Percentiles rank a stretch among this genome's conserved stretches.
phyloP scores from a whole-genome alignment of 1,284 basidiomycete species.

The Xerocomus nothofagi region DNA sequence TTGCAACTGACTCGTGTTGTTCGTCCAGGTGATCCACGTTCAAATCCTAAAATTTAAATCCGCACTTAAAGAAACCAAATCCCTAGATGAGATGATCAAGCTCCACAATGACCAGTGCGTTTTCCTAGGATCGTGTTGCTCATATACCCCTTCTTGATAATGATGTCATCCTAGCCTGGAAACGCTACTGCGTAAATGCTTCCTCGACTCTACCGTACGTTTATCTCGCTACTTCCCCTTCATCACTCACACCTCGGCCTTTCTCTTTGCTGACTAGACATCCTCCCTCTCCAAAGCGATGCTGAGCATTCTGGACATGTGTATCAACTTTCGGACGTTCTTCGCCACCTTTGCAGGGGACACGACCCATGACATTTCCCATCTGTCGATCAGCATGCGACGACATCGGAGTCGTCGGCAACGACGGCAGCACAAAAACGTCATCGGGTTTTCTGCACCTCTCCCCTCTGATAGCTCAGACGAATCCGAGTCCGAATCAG shows the following conservation, averaged over 20 bases:
- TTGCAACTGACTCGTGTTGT: neutral
- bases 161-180: constrained; percentile 47
- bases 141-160: neutral
- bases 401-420: constrained; percentile 62
- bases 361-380: constrained; percentile 59
- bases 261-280: constrained; percentile 44
- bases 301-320: constrained; percentile 71
- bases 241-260: neutral
- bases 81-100: constrained; percentile 75
- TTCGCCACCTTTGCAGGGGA: constrained; percentile 63
- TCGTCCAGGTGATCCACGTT: constrained; percentile 63
- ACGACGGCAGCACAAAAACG: constrained; percentile 50
- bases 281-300: constrained; percentile 63
- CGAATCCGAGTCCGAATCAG: constrained; percentile 53
- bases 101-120: constrained; percentile 75
- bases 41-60: constrained; percentile 60
- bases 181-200: constrained; percentile 61
- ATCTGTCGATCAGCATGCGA: constrained; percentile 51
- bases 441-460: constrained; percentile 60
- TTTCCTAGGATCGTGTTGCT: neutral
- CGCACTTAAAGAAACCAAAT: constrained; percentile 53
- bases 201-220: constrained; percentile 66
- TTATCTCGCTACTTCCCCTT: neutral
- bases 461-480: constrained; percentile 35
- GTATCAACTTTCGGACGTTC: constrained; percentile 62